Evolutionary conservation across 2,329 filamentous ascomycete species (phyloP).

Genomic region (Xylaria sp.): DNA sequence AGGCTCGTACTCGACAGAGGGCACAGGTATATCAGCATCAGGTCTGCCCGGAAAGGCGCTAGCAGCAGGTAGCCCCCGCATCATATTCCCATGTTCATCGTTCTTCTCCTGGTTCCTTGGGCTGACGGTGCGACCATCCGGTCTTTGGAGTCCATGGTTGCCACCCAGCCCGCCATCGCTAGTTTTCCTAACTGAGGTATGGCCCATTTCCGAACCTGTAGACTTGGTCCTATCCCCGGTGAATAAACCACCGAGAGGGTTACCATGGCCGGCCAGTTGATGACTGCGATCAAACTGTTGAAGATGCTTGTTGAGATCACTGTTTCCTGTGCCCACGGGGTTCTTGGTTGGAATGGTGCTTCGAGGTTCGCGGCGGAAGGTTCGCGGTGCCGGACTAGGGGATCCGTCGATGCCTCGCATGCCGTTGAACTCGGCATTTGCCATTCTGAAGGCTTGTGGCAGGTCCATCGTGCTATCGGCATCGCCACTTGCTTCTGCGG

Average conservation of each 20-base stretch:
- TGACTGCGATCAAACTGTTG: slow-evolving; percentile 49
- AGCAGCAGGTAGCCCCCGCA: slow-evolving; percentile 5
- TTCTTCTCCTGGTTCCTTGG: slow-evolving; percentile 32
- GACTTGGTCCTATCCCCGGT: slow-evolving; percentile 50
- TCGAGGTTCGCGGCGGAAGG: slow-evolving; percentile 41
- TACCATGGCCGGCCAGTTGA: slow-evolving; percentile 41
- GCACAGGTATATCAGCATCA: slow-evolving; percentile 40
- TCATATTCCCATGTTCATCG: slow-evolving; percentile 8
- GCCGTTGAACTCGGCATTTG: slow-evolving; percentile 44
- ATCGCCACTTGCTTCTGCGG: slow-evolving; percentile 39
- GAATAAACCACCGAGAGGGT: slow-evolving; percentile 51
- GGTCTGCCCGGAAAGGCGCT: slow-evolving; percentile 1
- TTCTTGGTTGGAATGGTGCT: slow-evolving; percentile 31
- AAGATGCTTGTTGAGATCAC: slow-evolving; percentile 50
- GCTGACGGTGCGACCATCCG: slow-evolving; percentile 36
- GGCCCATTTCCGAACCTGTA: slow-evolving; percentile 53
- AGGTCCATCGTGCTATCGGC: slow-evolving; percentile 43
- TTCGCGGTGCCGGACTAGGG: slow-evolving; percentile 49
- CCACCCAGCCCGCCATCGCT: slow-evolving; percentile 51
- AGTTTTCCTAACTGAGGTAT: slow-evolving; percentile 50
- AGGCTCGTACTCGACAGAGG: slow-evolving; percentile 45
- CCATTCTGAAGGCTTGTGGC: slow-evolving; percentile 47
- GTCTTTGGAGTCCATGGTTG: slow-evolving; percentile 42
- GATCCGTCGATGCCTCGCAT: slow-evolving; percentile 45
- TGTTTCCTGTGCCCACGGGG: slow-evolving; percentile 45